Evolutionary conservation across 2,329 filamentous ascomycete species (phyloP).

Genomic region (Clonostachys rosea): DNA sequence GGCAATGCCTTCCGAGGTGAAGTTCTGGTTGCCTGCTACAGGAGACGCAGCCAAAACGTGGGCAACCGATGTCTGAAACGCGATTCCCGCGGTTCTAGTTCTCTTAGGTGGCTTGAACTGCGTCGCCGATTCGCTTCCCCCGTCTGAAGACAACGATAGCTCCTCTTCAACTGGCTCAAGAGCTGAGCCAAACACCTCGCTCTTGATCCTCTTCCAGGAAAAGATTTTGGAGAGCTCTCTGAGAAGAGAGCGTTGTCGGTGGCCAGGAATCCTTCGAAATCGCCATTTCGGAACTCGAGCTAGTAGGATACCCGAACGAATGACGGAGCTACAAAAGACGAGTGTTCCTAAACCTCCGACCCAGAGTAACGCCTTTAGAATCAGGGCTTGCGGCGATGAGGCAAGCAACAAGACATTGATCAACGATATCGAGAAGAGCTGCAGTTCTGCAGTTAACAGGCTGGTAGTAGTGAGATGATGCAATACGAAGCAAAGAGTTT

Average conservation of each 20-base stretch:
- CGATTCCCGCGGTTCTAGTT: constrained; percentile 21
- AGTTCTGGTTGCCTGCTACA: not conserved
- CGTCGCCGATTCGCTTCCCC: constrained; percentile 14
- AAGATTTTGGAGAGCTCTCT: constrained; percentile 33
- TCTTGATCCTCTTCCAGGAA: constrained; percentile 41
- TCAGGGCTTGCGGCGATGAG: constrained; percentile 74
- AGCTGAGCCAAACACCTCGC: constrained; percentile 19
- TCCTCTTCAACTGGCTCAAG: constrained; percentile 24
- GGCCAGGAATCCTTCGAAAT: constrained; percentile 48
- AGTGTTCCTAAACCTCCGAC: constrained; percentile 74
- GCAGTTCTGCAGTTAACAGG: constrained; percentile 79
- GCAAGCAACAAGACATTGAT: constrained; percentile 79
- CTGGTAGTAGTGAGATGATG: constrained; percentile 85
- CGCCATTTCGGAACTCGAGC: constrained; percentile 91
- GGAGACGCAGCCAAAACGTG: not conserved
- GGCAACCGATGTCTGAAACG: not conserved
- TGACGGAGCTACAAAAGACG: constrained; percentile 65
- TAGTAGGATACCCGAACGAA: constrained; percentile 79
- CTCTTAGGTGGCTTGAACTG: constrained; percentile 11
- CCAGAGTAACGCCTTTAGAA: constrained; percentile 83
- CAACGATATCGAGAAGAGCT: constrained; percentile 77
- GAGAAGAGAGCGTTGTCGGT: constrained; percentile 25
- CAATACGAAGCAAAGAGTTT: constrained; percentile 67
- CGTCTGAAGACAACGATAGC: constrained; percentile 16
- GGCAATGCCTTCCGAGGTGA: constrained; percentile 6